Evolutionary conservation across 2,329 filamentous ascomycete genomes (phyloP), one percentile per base, ranked within the genome.

Genomic region (Cercospora sp.): DNA sequence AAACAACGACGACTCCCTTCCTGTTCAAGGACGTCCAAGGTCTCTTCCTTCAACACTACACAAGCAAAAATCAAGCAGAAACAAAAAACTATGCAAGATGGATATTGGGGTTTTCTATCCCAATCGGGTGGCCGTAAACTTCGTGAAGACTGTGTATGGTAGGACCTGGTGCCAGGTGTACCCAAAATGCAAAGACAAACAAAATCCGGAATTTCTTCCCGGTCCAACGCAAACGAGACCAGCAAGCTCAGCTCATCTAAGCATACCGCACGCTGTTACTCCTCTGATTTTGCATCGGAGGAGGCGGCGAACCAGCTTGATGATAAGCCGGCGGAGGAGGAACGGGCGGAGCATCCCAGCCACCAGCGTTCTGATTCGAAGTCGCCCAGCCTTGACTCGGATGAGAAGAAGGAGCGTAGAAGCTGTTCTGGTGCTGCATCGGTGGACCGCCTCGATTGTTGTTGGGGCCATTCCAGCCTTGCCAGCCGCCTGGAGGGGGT

Each of bases 401-500:
- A 61, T 73, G 70, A 12, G 45, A 51, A 26, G 45, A 51, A 24
- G 67, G 51, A 28, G 53, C 49, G 55, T 72, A 70, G 32, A 67
- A 58, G 30, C 53, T 58, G 26, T 34, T 34, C 7, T n/a, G 43
- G 51, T 30, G 64, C 49, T 58, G 69, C 65, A 66, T 73, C 8
- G 37, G 37, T 3, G 43, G 43, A 1, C 45, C 45, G 45, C 45
- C 45, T 24, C 45, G 45, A 10, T 37, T 65, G 63, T 34, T 67
- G 71, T 59, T 58, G 64, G 13, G 60, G 12, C 62, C 66, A 26
- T 74, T 72, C 77, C 77, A 78, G 40, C 77, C 77, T 66, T 77
- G 75, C 77, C 77, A 78, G 28, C 76, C 76, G 16, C 75, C 76
- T 2, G 69, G 67, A 28, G 74, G 76, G 26, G 73, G 68, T 32